phyloP scores from a whole-genome alignment of 2,329 filamentous ascomycete genomes.

The Allantophomopsis lycopodina region DNA sequence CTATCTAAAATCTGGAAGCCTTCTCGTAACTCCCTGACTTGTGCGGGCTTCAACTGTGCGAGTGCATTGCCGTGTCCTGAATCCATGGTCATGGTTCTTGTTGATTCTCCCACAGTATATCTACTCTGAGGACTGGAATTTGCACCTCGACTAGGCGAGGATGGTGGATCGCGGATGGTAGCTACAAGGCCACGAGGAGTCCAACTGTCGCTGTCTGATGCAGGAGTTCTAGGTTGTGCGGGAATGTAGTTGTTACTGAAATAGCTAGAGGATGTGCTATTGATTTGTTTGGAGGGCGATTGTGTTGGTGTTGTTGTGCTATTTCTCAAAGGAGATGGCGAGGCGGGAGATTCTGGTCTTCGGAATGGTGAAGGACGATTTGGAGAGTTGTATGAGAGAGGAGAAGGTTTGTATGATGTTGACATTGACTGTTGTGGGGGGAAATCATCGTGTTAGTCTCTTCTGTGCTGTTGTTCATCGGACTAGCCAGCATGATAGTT shows the following conservation, averaged over 20 bases:
- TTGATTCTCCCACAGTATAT: constrained; percentile 1
- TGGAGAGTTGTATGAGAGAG: constrained; percentile 58
- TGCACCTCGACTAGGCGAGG: constrained; percentile 17
- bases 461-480: constrained; percentile 1
- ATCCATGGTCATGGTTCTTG: background rate
- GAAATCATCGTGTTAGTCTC: too few species aligned
- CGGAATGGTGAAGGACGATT: constrained; percentile 54
- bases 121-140: constrained; percentile 14
- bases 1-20: constrained; percentile 89
- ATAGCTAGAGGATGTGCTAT: constrained; percentile 25
- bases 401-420: constrained; percentile 54
- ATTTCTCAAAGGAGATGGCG: constrained; percentile 49
- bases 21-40: constrained; percentile 79
- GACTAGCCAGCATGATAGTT: constrained; percentile 8
- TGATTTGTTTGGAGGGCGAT: constrained; percentile 27
- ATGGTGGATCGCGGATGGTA: constrained; percentile 16
- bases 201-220: constrained; percentile 9
- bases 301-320: constrained; percentile 31
- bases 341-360: constrained; percentile 46
- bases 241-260: too few species aligned
- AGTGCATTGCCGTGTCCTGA: constrained; percentile 32
- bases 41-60: constrained; percentile 63
- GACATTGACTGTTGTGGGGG: constrained; percentile 7
- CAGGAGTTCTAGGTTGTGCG: constrained; percentile 4
- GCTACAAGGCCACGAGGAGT: constrained; percentile 19